phyloP scores from a whole-genome alignment of 2,329 filamentous ascomycete species.

The Fusarium paranaense region DNA sequence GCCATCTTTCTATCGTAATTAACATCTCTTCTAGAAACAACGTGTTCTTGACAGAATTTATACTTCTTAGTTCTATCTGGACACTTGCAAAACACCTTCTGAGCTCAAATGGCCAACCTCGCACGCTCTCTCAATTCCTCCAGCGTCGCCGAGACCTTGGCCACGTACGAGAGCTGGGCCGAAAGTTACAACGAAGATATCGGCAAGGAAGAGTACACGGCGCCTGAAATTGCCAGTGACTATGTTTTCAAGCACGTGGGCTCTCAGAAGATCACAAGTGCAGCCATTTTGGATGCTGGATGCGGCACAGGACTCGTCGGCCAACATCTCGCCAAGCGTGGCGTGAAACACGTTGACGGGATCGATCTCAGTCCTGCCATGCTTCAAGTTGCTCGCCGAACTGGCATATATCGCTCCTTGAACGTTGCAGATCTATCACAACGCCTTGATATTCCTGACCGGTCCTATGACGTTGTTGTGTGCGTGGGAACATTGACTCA shows the following conservation, averaged over 20 bases:
- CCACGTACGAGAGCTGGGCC: constrained; percentile 46
- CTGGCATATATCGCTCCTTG: constrained; percentile 56
- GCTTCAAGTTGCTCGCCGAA: constrained; percentile 58
- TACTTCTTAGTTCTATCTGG: no score
- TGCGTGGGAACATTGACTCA: constrained; percentile 65
- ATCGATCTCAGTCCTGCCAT: constrained; percentile 62
- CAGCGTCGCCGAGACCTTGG: constrained; percentile 18
- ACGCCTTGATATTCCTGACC: constrained; percentile 49
- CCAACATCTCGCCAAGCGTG: constrained; percentile 53
- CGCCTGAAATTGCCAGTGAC: constrained; percentile 51
- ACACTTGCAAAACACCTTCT: no score
- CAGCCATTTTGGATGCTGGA: constrained; percentile 60
- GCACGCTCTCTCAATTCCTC: constrained; percentile 20
- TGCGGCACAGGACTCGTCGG: constrained; percentile 65
- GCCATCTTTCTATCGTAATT: neutral
- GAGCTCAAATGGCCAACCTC: constrained; percentile 12
- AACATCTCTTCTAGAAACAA: no score
- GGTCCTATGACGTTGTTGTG: constrained; percentile 59
- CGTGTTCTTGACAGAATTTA: no score
- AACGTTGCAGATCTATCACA: constrained; percentile 56
- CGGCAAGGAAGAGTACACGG: constrained; percentile 51
- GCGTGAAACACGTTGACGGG: constrained; percentile 58
- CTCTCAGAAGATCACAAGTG: constrained; percentile 1
- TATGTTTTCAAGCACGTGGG: constrained; percentile 31
- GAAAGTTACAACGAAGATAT: constrained; percentile 43